Base-by-base conservation (phyloP, 768 basidiomycete genomes). In the Suillus plorans region DNA sequence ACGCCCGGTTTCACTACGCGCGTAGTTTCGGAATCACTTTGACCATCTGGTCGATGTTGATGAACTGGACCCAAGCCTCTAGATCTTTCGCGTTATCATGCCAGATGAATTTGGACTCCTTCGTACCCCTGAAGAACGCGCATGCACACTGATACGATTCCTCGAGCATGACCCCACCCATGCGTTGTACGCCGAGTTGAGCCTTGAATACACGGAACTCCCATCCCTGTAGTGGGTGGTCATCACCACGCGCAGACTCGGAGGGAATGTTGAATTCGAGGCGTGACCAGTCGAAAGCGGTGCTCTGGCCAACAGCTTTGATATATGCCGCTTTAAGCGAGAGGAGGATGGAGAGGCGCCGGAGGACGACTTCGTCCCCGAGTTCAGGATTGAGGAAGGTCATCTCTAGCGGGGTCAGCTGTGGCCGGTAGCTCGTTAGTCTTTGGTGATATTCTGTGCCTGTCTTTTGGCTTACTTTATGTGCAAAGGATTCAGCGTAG, bases 151-250 rank as follows among this genome's bases (percentile, higher is more conserved):
- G 88, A 70, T 93, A 93, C 53, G 81, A 76, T 74, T 93, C 90
- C 67, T 87, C 82, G 49, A 86, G 79, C 49, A 90, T 77, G 22
- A 74, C 71, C 34, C 81, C 69, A 16, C 84, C 83, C 41, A 80
- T 76, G 9, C 88, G 82, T 14, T 85, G 85, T 3, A 92, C 88
- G 18, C 89, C 90, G 18, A 94, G 82, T 62, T 86, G 85, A 16
- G 89, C 85, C 63, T 83, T 84, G 83, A 90, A 95, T 49, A 94
- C 79, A 9, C 93, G 85, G 76, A 95, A 94, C 73, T 95, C 93
- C 93, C 93, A 95, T 0, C 93, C 93, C 22, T 82, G 80, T 0
- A 94, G 80, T 2, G 85, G 84, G 52, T 85, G 83, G 5, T 86
- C 86, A 73, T 94, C 93, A 2, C 89, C 89, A 1, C 77, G 81